Percentiles rank a stretch among this genome's conserved stretches.
Conservation (phyloP, 2,329 filamentous ascomycete genomes). For the Verticillium dahliae region DNA sequence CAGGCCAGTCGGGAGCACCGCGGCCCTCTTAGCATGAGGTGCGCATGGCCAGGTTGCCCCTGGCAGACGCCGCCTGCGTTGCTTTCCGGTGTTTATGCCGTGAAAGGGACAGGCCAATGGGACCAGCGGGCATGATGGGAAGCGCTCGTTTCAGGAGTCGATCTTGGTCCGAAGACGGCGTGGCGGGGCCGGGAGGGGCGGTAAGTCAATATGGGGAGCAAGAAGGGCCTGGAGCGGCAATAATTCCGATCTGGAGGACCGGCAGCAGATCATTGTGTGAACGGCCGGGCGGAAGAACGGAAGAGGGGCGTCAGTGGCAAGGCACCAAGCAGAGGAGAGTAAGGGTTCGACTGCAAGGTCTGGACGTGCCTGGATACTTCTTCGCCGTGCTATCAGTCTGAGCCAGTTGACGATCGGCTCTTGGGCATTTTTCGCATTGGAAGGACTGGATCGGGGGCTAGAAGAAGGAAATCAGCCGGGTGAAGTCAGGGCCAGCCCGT, state of each 20-base stretch:
- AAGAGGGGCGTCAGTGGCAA: neutral
- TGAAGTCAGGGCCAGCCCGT: too few species aligned
- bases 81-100: conserved; percentile 2
- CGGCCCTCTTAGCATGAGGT: neutral
- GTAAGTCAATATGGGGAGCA: neutral
- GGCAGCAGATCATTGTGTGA: neutral
- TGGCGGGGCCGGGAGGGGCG: conserved; percentile 5
- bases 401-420: neutral
- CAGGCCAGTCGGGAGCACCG: neutral
- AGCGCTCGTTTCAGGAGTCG: conserved; percentile 13
- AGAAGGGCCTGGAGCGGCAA: conserved; percentile 3
- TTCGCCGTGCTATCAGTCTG: neutral
- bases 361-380: neutral
- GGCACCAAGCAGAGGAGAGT: neutral
- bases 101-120: neutral
- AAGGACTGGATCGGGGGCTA: neutral
- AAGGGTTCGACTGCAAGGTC: neutral
- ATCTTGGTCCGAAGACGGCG: conserved; percentile 9
- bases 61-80: neutral
- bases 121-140: conserved; percentile 1
- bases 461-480: neutral
- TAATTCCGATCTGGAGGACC: conserved; percentile 4
- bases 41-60: neutral
- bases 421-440: neutral
- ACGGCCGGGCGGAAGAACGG: neutral